Conservation (phyloP, 345 rosid genomes). For the Brassica rapa region DNA sequence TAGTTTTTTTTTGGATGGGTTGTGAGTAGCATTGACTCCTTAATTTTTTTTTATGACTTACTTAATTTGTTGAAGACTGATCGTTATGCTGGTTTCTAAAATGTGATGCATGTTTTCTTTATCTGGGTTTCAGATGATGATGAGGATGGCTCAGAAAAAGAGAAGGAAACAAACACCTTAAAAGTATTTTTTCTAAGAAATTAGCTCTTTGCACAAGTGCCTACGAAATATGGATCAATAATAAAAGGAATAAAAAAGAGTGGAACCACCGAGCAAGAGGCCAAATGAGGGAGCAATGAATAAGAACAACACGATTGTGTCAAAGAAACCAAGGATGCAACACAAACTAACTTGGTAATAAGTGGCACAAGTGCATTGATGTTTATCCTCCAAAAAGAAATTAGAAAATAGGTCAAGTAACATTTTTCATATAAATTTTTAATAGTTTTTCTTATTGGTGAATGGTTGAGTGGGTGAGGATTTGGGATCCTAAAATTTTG, state of each 20-base stretch:
- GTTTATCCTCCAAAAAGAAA: constrained; percentile 21
- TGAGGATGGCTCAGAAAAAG: constrained; percentile 11
- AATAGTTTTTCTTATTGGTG: too few species aligned
- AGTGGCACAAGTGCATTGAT: neutral
- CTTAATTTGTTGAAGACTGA: neutral
- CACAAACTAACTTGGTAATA: neutral
- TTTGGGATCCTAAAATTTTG: too few species aligned
- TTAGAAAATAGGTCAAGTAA: neutral
- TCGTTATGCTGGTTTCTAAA: neutral
- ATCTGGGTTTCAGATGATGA: constrained; percentile 3
- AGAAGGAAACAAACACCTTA: constrained; percentile 11
- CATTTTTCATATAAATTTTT: neutral
- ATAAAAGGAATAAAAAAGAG: constrained; percentile 3
- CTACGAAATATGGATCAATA: neutral
- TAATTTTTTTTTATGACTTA: too few species aligned
- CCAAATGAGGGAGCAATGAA: constrained; percentile 50
- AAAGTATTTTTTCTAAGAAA: neutral
- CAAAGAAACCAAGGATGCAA: constrained; percentile 54
- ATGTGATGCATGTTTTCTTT: neutral
- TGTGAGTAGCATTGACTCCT: neutral
- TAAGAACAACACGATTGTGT: constrained; percentile 48
- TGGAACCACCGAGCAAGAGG: constrained; percentile 46
- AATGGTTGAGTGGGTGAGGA: too few species aligned
- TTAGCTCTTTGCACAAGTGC: neutral
- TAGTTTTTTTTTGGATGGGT: too few species aligned